Base-by-base conservation (phyloP, 305 asterid genomes). In the Petunia hybrid region DNA sequence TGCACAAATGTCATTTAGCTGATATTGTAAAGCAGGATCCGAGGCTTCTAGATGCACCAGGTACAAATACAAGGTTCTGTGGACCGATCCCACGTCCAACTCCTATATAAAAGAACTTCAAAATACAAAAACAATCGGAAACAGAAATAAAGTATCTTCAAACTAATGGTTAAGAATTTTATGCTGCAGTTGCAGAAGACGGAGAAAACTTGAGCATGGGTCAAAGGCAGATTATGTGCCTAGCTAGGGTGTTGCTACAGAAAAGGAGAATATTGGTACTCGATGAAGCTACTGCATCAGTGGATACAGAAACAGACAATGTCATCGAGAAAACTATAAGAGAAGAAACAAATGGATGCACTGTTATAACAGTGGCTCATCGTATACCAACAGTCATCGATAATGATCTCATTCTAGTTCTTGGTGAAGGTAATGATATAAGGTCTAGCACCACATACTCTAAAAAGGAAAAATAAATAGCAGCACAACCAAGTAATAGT, bases 341-440 rank as follows among this genome's bases (percentile, higher is more conserved):
- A 85, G 97, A 86, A 83, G 97, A 90, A 84, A 91, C 97, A 0
- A 84, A 78, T 6, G 85, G 85, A 6, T 94, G 94, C 84, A 94
- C 97, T 1, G 98, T 94, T 61, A 91, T 94, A 77, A 94, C 94
- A 4, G 95, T 94, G 61, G 98, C 97, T n/a, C 98, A 94, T 83
- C 88, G 98, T 41, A 92, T 94, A 69, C 95, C 97, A 39, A 94
- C 97, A 0, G 95, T 94, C 2, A 89, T 90, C 53, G 98, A 94
- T 86, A 94, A 89, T 77, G 98, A 92, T 81, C 88, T 94, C 2
- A 90, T 94, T 85, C 80, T 94, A 48, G 96, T 94, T 85, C 93
- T 92, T 35, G 94, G 91, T 35, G 94, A 92, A 88, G 98, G 98
- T 90, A 89, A 84, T 78, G 43, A 79, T 65, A 39, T 40, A 57